Evolutionary conservation across 2,329 filamentous ascomycete genomes (phyloP).

Genomic region (Colletotrichum echinochloae): DNA sequence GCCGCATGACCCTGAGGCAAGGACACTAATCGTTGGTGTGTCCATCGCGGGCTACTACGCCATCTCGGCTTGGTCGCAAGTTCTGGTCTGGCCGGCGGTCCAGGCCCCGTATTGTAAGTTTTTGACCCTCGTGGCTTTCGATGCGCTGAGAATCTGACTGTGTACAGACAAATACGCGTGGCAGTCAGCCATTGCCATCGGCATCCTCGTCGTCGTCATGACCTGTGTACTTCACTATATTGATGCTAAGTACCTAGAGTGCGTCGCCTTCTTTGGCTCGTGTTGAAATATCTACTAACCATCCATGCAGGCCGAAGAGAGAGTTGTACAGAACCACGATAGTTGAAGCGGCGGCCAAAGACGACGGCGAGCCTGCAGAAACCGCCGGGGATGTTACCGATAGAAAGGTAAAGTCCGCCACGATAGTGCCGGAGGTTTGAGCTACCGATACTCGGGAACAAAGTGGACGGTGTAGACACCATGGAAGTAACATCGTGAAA

Average conservation of each 20-base stretch:
- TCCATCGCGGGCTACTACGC: slow-evolving; percentile 63
- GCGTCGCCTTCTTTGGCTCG: not conserved
- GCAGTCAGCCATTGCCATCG: slow-evolving; percentile 59
- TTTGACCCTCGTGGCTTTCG: not conserved
- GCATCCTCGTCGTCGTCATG: slow-evolving; percentile 59
- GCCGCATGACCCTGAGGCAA: slow-evolving; percentile 62
- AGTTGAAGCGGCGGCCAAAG: slow-evolving; percentile 8
- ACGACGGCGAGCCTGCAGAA: slow-evolving; percentile 9
- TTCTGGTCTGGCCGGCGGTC: slow-evolving; percentile 63
- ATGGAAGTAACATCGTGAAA: not conserved
- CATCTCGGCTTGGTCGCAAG: slow-evolving; percentile 63
- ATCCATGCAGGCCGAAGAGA: slow-evolving; percentile 19
- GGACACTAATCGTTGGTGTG: slow-evolving; percentile 61
- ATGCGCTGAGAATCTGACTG: slow-evolving; percentile 5
- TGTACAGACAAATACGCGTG: slow-evolving; percentile 57
- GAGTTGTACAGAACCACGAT: slow-evolving; percentile 12
- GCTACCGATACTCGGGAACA: not conserved
- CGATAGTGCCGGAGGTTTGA: slow-evolving; percentile 27
- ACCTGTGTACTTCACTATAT: slow-evolving; percentile 57
- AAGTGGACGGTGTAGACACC: not conserved
- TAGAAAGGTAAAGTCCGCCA: slow-evolving; percentile 22
- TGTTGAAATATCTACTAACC: not conserved
- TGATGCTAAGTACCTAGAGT: slow-evolving; percentile 54
- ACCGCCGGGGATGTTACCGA: not conserved
- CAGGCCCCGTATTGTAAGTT: slow-evolving; percentile 61